These are phyloP conservation scores for Aureobasidium sp. DNA, from an alignment of 2,329 filamentous ascomycete species.

Conservation along the genomic window DNA sequence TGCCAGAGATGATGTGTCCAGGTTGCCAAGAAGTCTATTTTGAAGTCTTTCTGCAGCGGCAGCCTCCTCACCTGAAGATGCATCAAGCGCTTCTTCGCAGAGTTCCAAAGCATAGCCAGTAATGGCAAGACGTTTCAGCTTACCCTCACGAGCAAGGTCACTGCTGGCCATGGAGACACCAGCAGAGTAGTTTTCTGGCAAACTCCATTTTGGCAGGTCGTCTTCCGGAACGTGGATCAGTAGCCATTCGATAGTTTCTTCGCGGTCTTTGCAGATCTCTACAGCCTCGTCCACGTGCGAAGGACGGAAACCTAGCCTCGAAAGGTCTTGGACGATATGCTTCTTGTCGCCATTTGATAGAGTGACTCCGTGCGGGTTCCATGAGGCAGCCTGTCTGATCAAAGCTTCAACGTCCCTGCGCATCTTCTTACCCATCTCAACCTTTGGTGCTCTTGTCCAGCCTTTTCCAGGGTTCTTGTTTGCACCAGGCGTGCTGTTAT, in stretches of 20 bases:
- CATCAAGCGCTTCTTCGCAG: slow-evolving; percentile 69
- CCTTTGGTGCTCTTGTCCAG: slow-evolving; percentile 79
- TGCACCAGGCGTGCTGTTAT: slow-evolving; percentile 32
- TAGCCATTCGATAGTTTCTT: slow-evolving; percentile 92
- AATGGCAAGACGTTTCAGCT: slow-evolving; percentile 72
- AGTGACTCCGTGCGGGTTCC: slow-evolving; percentile 73
- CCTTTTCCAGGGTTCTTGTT: slow-evolving; percentile 46
- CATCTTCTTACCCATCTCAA: slow-evolving; percentile 84
- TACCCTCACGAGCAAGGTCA: slow-evolving; percentile 72
- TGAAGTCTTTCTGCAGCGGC: slow-evolving; percentile 76
- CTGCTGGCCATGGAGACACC: slow-evolving; percentile 80
- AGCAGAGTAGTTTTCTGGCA: slow-evolving; percentile 86
- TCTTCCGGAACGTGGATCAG: slow-evolving; percentile 96
- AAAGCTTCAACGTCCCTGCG: slow-evolving; percentile 72
- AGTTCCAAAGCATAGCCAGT: slow-evolving; percentile 82
- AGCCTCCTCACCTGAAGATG: slow-evolving; percentile 63
- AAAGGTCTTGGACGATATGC: slow-evolving; percentile 64
- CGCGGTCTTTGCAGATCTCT: slow-evolving; percentile 78
- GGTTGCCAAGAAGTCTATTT: slow-evolving; percentile 49
- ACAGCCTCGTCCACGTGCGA: slow-evolving; percentile 87
- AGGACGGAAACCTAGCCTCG: slow-evolving; percentile 73
- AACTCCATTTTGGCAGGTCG: slow-evolving; percentile 83
- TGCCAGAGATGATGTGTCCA: slow-evolving; percentile 20
- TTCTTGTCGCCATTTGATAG: slow-evolving; percentile 54
- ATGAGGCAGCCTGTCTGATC: slow-evolving; percentile 69